Base-by-base conservation (phyloP, 2,329 filamentous ascomycete genomes). In the Lachnellula occidentalis region DNA sequence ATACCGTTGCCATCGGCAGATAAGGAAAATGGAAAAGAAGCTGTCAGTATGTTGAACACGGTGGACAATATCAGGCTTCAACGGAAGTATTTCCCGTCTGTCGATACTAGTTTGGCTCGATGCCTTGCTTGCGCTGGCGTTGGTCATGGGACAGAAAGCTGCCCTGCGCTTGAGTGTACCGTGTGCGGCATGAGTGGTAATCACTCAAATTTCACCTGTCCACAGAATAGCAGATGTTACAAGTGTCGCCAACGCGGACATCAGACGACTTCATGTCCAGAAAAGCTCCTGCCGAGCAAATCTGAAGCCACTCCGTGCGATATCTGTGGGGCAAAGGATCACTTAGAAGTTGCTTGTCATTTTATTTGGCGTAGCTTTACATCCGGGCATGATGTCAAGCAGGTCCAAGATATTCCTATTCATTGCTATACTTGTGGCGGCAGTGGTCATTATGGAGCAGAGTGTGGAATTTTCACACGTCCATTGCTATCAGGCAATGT, bases 171-270 rank as follows among this genome's bases (percentile, higher is more conserved):
- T 21, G 65, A 57, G 2, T 85, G 82, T 65, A 72, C 68, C 6
- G 76, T 76, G 53, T 85, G 79, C 64, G 67, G 69, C 22, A 71
- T 69, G 50, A 56, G 61, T 12, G 69, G 69, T 2, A 42, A 55
- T 9, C 81, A 86, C 65, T 73, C 73, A 51, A 70, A 73, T 5
- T 74, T 75, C 59, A 71, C 69, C 51, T 86, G 83, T 59, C 78
- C 80, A 11, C 71, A 69, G 5, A 74, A 72, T 34, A 67, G 69
- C 34, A 75, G 80, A 57, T 86, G 82, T 65, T 66, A 62, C 48
- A 83, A 81, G 64, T 90, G 87, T 68, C 77, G 75, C 47, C 80
- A 85, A 67, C 72, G 79, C 43, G 86, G 86, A 9, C 87, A 90
- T 63, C 61, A 64, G 49, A 69, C 71, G 17, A 61, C 68, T 1